Conservation (phyloP, 345 rosid genomes). For the Lumnitzera littorea region DNA sequence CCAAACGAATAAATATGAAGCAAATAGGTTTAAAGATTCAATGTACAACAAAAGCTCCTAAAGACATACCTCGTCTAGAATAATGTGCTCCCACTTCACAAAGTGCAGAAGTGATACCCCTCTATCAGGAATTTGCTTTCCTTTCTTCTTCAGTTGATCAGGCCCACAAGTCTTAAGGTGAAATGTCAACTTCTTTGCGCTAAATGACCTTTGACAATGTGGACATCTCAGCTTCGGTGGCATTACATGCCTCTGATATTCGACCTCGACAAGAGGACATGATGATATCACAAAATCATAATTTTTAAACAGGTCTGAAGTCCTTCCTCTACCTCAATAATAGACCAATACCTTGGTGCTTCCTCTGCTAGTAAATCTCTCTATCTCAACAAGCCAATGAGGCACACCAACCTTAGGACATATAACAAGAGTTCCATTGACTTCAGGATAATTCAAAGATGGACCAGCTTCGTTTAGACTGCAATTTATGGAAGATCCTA, state of each 20-base stretch:
- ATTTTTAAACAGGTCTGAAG: constrained; percentile 35
- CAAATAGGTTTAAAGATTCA: too few species aligned
- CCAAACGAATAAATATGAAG: too few species aligned
- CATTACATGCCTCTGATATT: constrained; percentile 64
- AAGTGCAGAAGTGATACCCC: constrained; percentile 67
- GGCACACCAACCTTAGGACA: constrained; percentile 89
- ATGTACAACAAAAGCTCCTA: background rate
- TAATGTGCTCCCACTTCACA: constrained; percentile 74
- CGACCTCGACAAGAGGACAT: constrained; percentile 68
- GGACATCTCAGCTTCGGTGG: constrained; percentile 57
- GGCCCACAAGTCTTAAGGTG: constrained; percentile 87
- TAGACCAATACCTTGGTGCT: constrained; percentile 73
- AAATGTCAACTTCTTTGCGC: constrained; percentile 33
- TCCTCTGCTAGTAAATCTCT: constrained; percentile 61
- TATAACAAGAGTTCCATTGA: constrained; percentile 63
- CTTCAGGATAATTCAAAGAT: constrained; percentile 24
- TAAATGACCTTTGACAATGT: constrained; percentile 55
- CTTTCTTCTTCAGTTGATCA: constrained; percentile 51
- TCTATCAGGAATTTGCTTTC: constrained; percentile 19
- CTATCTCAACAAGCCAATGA: constrained; percentile 86
- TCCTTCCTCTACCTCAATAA: constrained; percentile 70
- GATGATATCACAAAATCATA: constrained; percentile 90
- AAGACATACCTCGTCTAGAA: constrained; percentile 77
- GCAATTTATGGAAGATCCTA: constrained; percentile 10
- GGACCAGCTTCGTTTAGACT: constrained; percentile 18